Evolutionary conservation across 2,329 filamentous ascomycete genomes (phyloP), one percentile per base, ranked within the genome.

Genomic region (Arthrobotrys pseudoclavata): DNA sequence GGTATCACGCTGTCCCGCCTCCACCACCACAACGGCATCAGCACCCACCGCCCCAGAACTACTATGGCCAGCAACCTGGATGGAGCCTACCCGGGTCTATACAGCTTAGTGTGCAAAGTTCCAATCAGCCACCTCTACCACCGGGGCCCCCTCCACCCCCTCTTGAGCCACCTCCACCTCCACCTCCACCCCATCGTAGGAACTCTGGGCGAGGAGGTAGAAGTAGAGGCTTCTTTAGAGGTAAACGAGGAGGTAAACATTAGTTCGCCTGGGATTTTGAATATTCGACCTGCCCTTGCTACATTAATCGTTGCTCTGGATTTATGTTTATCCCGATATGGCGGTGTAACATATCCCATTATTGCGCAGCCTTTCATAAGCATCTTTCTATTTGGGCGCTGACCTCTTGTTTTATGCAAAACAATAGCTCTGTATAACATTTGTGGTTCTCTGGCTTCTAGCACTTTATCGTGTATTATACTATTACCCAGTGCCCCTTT

Each of bases 71-170:
- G 71, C 47, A 29, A 10, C 20, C 12, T n/a, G 72, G 74, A 40
- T 77, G 74, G 74, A 77, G 61, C n/a, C 53, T 77, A 5, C 74
- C 74, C 10, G 67, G 72, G 26, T 76, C 72, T 13, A 62, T 76
- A 13, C 64, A 67, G 48, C 64, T 45, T 37, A 77, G 50, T 57
- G 29, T 71, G n/a, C 61, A 71, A 20, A 66, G 42, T 48, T 70
- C 72, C 15, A 47, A 9, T n/a, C 67, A 77, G 29, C 74, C 72
- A 34, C 72, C 72, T 22, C 66, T 76, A 5, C 72, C 72, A 15
- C 60, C 66, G 26, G 72, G 66, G 9, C 69, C 69, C 24, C 69
- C 69, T 15, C 69, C 69, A 34, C 68, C 31, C 7, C 3, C 60
- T 57, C 48, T 29, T 13, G 45, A 66, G 7, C 45, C 15, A 9